Base-by-base conservation (phyloP, 2,329 filamentous ascomycete genomes). In the Colletotrichum caudatum region DNA sequence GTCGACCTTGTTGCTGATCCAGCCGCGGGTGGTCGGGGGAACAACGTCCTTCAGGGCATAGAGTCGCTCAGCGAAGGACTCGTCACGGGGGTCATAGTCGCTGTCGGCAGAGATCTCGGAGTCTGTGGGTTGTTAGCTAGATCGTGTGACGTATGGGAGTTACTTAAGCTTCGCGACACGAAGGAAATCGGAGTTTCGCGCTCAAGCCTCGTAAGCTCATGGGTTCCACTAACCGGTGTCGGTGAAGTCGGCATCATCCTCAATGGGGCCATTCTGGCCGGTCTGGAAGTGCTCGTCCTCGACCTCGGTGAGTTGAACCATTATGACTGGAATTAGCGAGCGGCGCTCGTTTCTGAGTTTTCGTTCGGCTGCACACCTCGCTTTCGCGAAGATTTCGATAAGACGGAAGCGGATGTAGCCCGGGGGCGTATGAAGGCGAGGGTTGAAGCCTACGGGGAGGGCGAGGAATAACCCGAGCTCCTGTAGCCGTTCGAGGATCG, bases 271-370 rank as follows among this genome's bases (percentile, higher is more conserved):
- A 74, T 90, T 84, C 78, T 92, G 91, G 76, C 87, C 85, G 82
- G 89, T 86, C 84, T 92, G 88, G 87, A 98, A 97, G 84, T 97
- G 93, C 88, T 98, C 95, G 82, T 98, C 95, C 81, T 97, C 92
- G 80, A 98, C 95, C 87, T 98, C 95, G 81, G 94, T 93, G 81
- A 98, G 93, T 84, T 95, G 94, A 83, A 98, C 95, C 95, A 98
- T 98, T 78, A 83, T 91, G 84, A 69, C 75, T 57, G 69, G 51
- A 14, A 35, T 51, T 62, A 8, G 39, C 23, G 35, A 63, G 65
- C 65, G 48, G 50, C 41, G 65, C 29, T 56, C 56, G 53, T 54
- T 50, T 14, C 35, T 68, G 26, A 44, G 56, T 23, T 41, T 12
- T 35, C 29, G 20, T 16, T 59, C 37, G 59, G 14, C 29, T 64